These are phyloP conservation scores for Plasmodium falciparum DNA, from an alignment of 169 alveolate genomes.

Conservation along the genomic window DNA sequence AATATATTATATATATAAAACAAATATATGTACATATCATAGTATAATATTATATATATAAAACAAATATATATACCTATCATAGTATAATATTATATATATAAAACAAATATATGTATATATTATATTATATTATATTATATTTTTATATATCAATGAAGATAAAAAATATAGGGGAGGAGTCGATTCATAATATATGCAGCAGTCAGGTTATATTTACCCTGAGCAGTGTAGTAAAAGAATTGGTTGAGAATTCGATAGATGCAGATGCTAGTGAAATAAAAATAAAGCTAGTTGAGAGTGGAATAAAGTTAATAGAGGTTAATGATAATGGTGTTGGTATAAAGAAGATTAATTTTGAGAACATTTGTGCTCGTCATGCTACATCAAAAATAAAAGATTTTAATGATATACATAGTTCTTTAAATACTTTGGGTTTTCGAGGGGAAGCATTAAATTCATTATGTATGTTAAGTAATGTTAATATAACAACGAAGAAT, in stretches of 20 bases:
- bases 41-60: too few species aligned
- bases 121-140: too few species aligned
- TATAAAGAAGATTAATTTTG: conserved; percentile 89
- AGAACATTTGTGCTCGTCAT: conserved; percentile 85
- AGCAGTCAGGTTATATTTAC: conserved; percentile 72
- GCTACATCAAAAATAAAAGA: conserved; percentile 95
- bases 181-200: conserved; percentile 60
- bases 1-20: too few species aligned
- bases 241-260: conserved; percentile 94
- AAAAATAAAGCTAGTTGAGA: conserved; percentile 89
- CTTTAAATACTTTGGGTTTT: conserved; percentile 95
- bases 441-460: conserved; percentile 92
- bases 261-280: conserved; percentile 94
- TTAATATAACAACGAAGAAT: conserved; percentile 81
- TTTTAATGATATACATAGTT: conserved; percentile 91
- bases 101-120: too few species aligned
- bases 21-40: too few species aligned
- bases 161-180: conserved; percentile 49
- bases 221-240: conserved; percentile 89
- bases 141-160: conserved; percentile 13
- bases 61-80: too few species aligned
- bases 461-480: conserved; percentile 81
- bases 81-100: too few species aligned
- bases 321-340: conserved; percentile 96
- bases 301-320: conserved; percentile 92